A percentile compares a stretch with the other conserved stretches of the same genome.
Conservation (phyloP, 2,329 filamentous ascomycete species). For the Exophiala viscosa region DNA sequence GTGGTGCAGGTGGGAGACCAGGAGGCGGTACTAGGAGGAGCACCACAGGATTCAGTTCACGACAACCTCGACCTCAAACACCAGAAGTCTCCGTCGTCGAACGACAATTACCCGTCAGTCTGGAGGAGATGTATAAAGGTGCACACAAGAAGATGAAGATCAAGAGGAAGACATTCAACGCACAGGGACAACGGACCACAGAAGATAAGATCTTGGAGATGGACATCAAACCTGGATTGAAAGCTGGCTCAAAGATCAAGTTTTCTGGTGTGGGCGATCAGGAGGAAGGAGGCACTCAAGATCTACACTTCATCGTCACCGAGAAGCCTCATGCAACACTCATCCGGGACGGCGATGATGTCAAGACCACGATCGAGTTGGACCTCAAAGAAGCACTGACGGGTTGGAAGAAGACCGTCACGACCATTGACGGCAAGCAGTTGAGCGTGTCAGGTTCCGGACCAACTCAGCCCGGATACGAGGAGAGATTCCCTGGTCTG, state of each 20-base stretch:
- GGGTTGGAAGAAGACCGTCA: conserved; percentile 87
- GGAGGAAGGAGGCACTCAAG: conserved; percentile 91
- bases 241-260: conserved; percentile 97
- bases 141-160: conserved; percentile 97
- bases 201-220: conserved; percentile 91
- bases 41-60: conserved; percentile 20
- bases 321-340: conserved; percentile 89
- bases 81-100: conserved; percentile 91
- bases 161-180: conserved; percentile 91
- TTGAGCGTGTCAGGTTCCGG: conserved; percentile 74
- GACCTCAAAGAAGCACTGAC: conserved; percentile 91
- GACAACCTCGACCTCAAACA: conserved; percentile 45
- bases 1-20: conserved; percentile 33
- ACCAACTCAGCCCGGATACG: conserved; percentile 78
- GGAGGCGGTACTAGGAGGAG: conserved; percentile 39
- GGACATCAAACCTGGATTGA: conserved; percentile 90
- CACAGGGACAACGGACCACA: conserved; percentile 74
- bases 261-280: conserved; percentile 97
- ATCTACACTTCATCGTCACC: conserved; percentile 89
- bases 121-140: conserved; percentile 87
- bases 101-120: conserved; percentile 70
- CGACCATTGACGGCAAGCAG: conserved; percentile 88
- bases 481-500: conserved; percentile 75
- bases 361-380: conserved; percentile 73
- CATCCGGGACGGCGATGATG: conserved; percentile 81